Evolutionary conservation across 495 filamentous ascomycete species (phyloP), one percentile per base, ranked within the genome.

Genomic region (Glonium stellatum): DNA sequence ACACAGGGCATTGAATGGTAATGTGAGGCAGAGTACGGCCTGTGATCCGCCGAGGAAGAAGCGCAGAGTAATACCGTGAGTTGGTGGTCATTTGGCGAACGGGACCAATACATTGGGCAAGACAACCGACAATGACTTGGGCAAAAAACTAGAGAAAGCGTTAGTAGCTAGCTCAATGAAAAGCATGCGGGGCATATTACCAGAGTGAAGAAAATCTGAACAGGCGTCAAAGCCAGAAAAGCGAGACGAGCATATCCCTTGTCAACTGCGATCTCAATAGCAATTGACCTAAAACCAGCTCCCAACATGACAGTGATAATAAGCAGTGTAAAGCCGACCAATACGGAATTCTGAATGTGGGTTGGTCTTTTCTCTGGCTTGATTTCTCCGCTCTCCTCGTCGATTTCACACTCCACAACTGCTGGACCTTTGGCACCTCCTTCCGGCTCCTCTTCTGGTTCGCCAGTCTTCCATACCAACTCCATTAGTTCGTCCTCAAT

Each of bases 181-280:
- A 50, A 21, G 25, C 18, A 59, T 25, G 56, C 13, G 22, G 22
- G 57, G 37, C 15, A 12, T 55, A 65, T 50, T 70, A 79, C 77
- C 65, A 90, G 75, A 15, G 87, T 87, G 74, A 90, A 89, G 77
- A 89, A 90, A 55, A 89, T 78, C 69, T 90, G 87, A 18, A 89
- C 75, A 4, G 87, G 87, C 54, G 81, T 78, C 23, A 89, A 68
- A 0, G 74, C 77, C 3, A 88, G 61, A 55, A 90, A 82, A 19
- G 78, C 81, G 23, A 90, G 66, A 1, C 87, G 82, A 19, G 77
- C 55, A 58, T 79, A 87, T 62, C 71, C 79, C 34, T 75, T 70
- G 66, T 90, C 87, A 47, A 87, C 83, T 11, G 78, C 78, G 19
- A 82, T 75, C 72, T 89, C 85, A 58, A 86, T 82, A 18, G 82